Conservation (phyloP, 345 rosid genomes). For the Carallia brachiata region DNA sequence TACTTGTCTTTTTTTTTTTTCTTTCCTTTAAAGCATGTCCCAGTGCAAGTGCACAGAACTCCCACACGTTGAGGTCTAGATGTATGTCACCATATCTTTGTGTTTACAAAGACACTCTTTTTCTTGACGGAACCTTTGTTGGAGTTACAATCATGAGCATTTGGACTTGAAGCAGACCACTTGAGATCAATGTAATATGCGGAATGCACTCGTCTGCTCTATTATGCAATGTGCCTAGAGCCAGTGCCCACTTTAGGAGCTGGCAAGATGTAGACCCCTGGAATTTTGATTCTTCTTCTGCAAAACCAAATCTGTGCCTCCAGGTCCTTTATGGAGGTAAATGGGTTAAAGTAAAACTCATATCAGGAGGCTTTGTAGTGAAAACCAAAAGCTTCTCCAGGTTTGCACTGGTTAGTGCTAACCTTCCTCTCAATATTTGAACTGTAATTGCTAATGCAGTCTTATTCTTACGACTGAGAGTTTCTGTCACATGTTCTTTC, state of each 20-base stretch:
- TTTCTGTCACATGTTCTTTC: conserved; percentile 12
- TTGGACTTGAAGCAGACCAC: conserved; percentile 24
- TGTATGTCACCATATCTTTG: no score
- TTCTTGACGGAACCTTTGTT: background rate
- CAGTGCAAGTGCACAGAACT: no score
- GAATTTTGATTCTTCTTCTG: conserved; percentile 18
- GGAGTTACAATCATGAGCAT: conserved; percentile 20
- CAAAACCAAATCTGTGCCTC: conserved; percentile 21
- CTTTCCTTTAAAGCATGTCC: no score
- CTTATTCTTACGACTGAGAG: conserved; percentile 4
- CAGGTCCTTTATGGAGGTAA: conserved; percentile 16
- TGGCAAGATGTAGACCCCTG: conserved; percentile 4
- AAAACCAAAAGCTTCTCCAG: conserved; percentile 10
- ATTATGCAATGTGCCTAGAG: conserved; percentile 18
- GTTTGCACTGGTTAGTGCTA: background rate
- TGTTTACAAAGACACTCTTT: no score
- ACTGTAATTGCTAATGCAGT: background rate
- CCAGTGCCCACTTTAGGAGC: conserved; percentile 15
- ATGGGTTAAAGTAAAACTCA: background rate
- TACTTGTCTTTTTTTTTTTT: no score
- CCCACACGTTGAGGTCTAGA: no score
- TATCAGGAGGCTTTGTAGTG: background rate
- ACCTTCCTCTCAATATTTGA: background rate
- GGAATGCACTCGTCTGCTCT: conserved; percentile 18
- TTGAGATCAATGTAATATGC: conserved; percentile 14